Base-by-base conservation (phyloP, 208 protist genomes). In the Trypanosoma conorhini region DNA sequence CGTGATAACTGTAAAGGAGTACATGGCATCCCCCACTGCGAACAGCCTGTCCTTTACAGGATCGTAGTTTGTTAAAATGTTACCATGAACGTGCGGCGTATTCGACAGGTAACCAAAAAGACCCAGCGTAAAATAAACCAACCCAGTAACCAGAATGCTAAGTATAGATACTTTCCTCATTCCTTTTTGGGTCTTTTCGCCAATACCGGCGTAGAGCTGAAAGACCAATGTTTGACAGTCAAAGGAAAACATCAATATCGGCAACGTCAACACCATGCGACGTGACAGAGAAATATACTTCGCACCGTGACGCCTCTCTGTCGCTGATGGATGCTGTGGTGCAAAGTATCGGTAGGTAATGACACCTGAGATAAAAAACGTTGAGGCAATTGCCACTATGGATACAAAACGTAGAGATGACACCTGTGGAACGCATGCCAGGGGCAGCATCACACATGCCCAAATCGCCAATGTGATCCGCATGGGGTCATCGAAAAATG, bases 191-290 rank as follows among this genome's bases (percentile, higher is more conserved):
- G 78, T 68, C 3, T 74, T 61, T 21, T 62, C 44, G 19, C 57
- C 35, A 21, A 92, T 68, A 15, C 70, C 64, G 3, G 80, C 65
- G 70, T 85, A 89, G 2, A 92, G 54, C 63, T 89, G 83, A 70
- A 92, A 92, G 0, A 88, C 82, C 0, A 92, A 68, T 4, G 87
- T 83, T 65, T 92, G 87, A 56, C 87, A 92, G 58, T 89, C 87
- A 58, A 88, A 92, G 26, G 84, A 82, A 56, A 92, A 92, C 72
- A 89, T 85, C 63, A 92, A 74, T 2, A 92, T 81, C 1, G 87
- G 87, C 9, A 92, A 64, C 0, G 80, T 59, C 24, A 89, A 61
- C 8, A 89, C 63, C 0, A 74, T 76, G 21, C 69, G 73, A 17
- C 50, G 55, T 22, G 83, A 85, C 33, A 85, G 42, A 48, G 68